Conservation (phyloP, 1,139 yeast genomes). For the Groenewaldozyma auringiensis region DNA sequence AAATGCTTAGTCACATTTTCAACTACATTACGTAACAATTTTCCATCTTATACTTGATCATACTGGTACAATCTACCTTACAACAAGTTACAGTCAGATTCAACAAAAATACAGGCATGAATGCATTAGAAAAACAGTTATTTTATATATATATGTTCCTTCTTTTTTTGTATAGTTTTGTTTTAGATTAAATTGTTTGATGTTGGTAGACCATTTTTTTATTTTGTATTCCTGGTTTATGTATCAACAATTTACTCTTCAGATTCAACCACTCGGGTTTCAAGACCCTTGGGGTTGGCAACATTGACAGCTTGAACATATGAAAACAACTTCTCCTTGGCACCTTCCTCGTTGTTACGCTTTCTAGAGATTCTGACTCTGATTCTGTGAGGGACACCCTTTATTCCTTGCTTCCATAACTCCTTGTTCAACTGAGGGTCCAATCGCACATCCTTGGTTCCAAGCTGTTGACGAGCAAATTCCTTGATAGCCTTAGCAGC, state of each 20-base stretch:
- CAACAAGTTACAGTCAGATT: no score
- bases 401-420: constrained; percentile 99
- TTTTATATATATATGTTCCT: neutral
- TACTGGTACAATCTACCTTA: no score
- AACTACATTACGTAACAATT: no score
- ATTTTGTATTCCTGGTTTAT: neutral
- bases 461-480: constrained; percentile 98
- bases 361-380: constrained; percentile 99
- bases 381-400: constrained; percentile 97
- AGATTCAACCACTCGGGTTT: constrained; percentile 92
- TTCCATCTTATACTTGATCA: no score
- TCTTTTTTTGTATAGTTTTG: neutral
- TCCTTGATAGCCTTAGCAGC: constrained; percentile 99
- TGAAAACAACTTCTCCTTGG: constrained; percentile 96
- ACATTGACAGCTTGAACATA: constrained; percentile 96
- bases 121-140: neutral
- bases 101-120: neutral
- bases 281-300: constrained; percentile 93
- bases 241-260: constrained; percentile 10
- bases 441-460: constrained; percentile 97
- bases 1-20: no score
- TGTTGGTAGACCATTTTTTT: no score
- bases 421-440: constrained; percentile 98
- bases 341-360: constrained; percentile 99
- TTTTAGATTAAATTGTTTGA: no score